Conservation (phyloP, 108 stramenopile genomes). For the Nitzschia putrida region DNA sequence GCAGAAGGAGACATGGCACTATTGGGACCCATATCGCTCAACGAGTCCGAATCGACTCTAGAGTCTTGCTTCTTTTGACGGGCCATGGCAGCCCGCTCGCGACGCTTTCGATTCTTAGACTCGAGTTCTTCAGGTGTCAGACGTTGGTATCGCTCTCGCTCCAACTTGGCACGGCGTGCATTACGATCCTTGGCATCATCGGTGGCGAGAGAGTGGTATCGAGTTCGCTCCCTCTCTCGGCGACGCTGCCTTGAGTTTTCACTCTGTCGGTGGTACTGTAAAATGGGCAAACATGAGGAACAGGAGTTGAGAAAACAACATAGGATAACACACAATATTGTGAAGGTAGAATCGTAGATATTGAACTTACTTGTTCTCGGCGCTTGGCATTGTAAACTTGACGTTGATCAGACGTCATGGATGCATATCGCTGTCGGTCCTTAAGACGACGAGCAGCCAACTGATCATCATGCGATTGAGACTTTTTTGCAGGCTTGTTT, state of each 20-base stretch:
- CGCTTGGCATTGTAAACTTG: slow-evolving; percentile 81
- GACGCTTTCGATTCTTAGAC: slow-evolving; percentile 65
- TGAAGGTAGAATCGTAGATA: too few relatives aligned
- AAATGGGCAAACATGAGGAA: neutral
- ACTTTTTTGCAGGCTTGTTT: slow-evolving; percentile 35
- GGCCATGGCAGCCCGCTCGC: slow-evolving; percentile 70
- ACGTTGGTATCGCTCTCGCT: slow-evolving; percentile 81
- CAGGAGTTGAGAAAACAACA: neutral
- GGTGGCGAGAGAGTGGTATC: slow-evolving; percentile 66
- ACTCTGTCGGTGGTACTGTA: slow-evolving; percentile 75
- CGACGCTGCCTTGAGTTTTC: slow-evolving; percentile 67
- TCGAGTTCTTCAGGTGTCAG: slow-evolving; percentile 67
- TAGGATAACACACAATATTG: too few relatives aligned
- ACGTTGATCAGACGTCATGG: slow-evolving; percentile 76
- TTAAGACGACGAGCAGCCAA: slow-evolving; percentile 76
- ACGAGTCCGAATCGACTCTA: slow-evolving; percentile 7
- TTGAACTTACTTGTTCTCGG: slow-evolving; percentile 49
- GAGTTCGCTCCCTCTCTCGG: slow-evolving; percentile 68
- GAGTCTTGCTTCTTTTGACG: slow-evolving; percentile 44
- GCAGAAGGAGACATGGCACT: neutral
- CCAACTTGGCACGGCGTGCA: slow-evolving; percentile 74
- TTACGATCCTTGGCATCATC: slow-evolving; percentile 66
- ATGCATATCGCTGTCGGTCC: slow-evolving; percentile 79
- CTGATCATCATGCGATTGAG: slow-evolving; percentile 56
- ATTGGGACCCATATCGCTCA: neutral